phyloP scores from a whole-genome alignment of 352 stramenopile genomes.

The Pythium dissotocum region DNA sequence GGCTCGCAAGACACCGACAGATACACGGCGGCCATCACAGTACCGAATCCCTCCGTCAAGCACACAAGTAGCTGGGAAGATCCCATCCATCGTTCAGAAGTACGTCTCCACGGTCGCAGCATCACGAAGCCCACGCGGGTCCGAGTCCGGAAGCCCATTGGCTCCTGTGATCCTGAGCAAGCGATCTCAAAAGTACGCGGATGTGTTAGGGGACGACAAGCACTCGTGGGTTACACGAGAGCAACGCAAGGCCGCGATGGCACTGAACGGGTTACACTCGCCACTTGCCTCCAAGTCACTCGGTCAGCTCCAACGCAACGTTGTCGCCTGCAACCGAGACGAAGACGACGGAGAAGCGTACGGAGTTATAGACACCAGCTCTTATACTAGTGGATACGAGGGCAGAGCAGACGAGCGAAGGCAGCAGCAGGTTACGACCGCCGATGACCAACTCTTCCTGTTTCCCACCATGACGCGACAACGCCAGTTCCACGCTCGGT shows the following conservation, averaged over 20 bases:
- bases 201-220: neutral
- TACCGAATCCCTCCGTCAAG: neutral
- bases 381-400: neutral
- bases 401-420: neutral
- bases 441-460: constrained; percentile 31
- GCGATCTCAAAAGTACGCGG: constrained; percentile 1
- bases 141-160: neutral
- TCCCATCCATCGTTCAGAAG: constrained; percentile 20
- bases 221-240: constrained; percentile 20
- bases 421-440: neutral
- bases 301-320: neutral
- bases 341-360: constrained; percentile 8
- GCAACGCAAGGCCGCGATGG: constrained; percentile 23
- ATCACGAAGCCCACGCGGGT: constrained; percentile 6
- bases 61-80: neutral
- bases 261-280: constrained; percentile 26
- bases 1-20: neutral
- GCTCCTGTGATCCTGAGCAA: constrained; percentile 26
- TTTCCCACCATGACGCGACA: constrained; percentile 38
- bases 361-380: neutral
- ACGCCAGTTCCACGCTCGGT: constrained; percentile 34
- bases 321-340: neutral
- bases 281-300: constrained; percentile 28
- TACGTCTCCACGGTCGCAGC: constrained; percentile 9
- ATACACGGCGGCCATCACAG: neutral